A percentile compares a stretch with the other conserved stretches of the same genome.
Conservation (phyloP, 1,139 yeast species). For the Kodamaea alishanica region DNA sequence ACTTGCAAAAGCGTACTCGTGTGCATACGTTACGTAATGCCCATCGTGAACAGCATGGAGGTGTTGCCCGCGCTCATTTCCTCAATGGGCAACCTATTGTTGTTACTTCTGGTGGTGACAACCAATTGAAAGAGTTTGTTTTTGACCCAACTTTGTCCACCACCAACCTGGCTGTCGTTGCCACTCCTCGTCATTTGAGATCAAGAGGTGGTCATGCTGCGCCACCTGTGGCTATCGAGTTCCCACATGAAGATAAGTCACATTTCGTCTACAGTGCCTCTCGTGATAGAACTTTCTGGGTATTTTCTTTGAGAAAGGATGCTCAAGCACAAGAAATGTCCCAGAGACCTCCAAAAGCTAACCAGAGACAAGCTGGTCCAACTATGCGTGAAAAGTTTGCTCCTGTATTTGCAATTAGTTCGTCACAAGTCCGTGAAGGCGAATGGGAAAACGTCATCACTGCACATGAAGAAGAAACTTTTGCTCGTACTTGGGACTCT, state of each 20-base stretch:
- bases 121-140: conserved; percentile 81
- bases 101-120: conserved; percentile 92
- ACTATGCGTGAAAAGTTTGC: conserved; percentile 65
- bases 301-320: conserved; percentile 87
- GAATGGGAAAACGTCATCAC: conserved; percentile 97
- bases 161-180: conserved; percentile 59
- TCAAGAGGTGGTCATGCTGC: conserved; percentile 96
- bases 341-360: conserved; percentile 59
- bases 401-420: conserved; percentile 69
- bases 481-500: conserved; percentile 94
- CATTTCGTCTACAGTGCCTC: conserved; percentile 88
- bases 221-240: conserved; percentile 76
- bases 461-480: conserved; percentile 77
- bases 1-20: conserved; percentile 65
- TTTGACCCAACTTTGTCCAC: conserved; percentile 86
- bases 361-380: conserved; percentile 57
- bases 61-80: conserved; percentile 72
- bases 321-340: conserved; percentile 95
- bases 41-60: conserved; percentile 73
- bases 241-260: conserved; percentile 73
- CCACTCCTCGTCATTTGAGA: conserved; percentile 90
- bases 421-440: conserved; percentile 74
- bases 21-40: conserved; percentile 73
- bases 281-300: conserved; percentile 83
- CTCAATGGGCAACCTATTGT: conserved; percentile 90